phyloP scores from a whole-genome alignment of 768 basidiomycete species.

The Phlegmacium glaucopus region DNA sequence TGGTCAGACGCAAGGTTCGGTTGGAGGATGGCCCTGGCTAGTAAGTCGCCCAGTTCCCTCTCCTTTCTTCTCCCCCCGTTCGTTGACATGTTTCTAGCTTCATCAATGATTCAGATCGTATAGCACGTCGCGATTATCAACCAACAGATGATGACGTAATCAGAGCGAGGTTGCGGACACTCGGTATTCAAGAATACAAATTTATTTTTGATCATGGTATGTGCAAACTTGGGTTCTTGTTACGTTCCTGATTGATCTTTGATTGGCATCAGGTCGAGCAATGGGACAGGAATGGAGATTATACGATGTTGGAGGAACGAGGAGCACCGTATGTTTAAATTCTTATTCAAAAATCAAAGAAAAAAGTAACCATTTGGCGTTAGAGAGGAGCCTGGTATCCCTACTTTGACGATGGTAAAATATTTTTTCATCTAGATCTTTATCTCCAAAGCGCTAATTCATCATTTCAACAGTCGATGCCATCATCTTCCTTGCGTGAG shows the following conservation, averaged over 20 bases:
- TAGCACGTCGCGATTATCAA: conserved; percentile 59
- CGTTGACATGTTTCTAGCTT: conserved; percentile 41
- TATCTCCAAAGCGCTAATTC: conserved; percentile 2
- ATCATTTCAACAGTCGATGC: conserved; percentile 50
- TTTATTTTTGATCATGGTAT: conserved; percentile 64
- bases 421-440: neutral
- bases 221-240: conserved; percentile 13
- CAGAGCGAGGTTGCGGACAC: conserved; percentile 72
- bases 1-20: conserved; percentile 47
- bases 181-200: conserved; percentile 74
- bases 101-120: conserved; percentile 63
- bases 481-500: conserved; percentile 78
- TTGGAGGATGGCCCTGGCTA: conserved; percentile 75
- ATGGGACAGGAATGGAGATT: conserved; percentile 73
- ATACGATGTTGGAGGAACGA: conserved; percentile 79
- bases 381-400: conserved; percentile 77
- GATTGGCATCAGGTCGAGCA: conserved; percentile 40
- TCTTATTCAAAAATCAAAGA: conserved; percentile 6
- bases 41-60: conserved; percentile 37
- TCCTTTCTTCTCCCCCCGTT: conserved; percentile 7
- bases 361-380: conserved; percentile 4
- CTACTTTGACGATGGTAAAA: conserved; percentile 70
- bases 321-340: conserved; percentile 51
- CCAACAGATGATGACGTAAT: conserved; percentile 77
- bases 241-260: too few species aligned